These are phyloP conservation scores for Candida ascalaphidarum DNA, from an alignment of 805 yeast species.

Conservation along the genomic window DNA sequence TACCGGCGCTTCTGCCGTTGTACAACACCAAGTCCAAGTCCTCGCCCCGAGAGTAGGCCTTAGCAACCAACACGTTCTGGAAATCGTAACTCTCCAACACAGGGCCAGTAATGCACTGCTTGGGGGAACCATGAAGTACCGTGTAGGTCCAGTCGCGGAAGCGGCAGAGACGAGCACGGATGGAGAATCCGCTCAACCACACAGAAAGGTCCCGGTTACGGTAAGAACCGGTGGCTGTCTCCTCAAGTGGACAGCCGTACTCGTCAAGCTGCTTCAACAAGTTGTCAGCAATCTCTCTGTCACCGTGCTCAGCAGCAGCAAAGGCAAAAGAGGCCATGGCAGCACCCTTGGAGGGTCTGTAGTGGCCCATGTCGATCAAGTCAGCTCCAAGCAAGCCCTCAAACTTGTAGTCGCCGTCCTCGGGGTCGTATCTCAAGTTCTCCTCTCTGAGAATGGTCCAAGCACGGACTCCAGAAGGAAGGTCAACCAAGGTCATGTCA, in stretches of 20 bases:
- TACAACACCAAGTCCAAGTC: conserved; percentile 4
- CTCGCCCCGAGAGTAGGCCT: conserved; percentile 4
- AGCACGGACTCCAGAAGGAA: conserved; percentile 3
- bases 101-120: conserved; percentile 3
- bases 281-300: conserved; percentile 2
- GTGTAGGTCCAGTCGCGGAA: conserved; percentile 4
- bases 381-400: conserved; percentile 3
- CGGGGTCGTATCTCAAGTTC: conserved; percentile 2
- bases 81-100: conserved; percentile 4
- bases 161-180: conserved; percentile 3
- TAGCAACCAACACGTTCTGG: conserved; percentile 4
- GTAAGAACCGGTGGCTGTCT: conserved; percentile 3
- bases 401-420: conserved; percentile 1
- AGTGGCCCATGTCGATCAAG: conserved; percentile 3
- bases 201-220: conserved; percentile 3
- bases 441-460: conserved; percentile 4
- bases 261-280: conserved; percentile 4
- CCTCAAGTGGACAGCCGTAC: conserved; percentile 2
- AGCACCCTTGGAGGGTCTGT: conserved; percentile 3
- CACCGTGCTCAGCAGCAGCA: conserved; percentile 4
- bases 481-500: conserved; percentile 2
- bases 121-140: conserved; percentile 3
- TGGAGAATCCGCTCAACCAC: conserved; percentile 2
- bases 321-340: conserved; percentile 3
- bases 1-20: conserved; percentile 4